Conservation (phyloP, 163 green algal species). For the Scenedesmus sp. region DNA sequence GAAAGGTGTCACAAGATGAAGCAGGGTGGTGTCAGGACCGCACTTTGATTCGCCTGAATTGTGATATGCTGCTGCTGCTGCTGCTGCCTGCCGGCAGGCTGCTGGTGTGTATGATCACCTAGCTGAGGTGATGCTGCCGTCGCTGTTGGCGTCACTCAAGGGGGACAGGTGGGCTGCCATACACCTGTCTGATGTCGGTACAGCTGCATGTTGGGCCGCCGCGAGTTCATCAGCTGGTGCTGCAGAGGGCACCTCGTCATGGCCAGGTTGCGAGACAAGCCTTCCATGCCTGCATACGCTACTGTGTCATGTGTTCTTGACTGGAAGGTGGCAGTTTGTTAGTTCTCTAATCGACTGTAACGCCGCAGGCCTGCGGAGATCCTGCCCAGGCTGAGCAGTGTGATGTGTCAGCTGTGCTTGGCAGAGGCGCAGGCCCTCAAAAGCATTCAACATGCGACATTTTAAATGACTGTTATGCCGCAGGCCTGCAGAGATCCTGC, state of each 20-base stretch:
- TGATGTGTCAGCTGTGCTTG: slow-evolving; percentile 12
- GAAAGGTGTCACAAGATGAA: too few species aligned
- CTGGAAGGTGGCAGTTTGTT: too few species aligned
- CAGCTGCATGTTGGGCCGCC: background rate
- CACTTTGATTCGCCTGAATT: too few species aligned
- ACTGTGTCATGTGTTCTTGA: too few species aligned
- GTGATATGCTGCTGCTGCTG: background rate
- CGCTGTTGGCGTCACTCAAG: slow-evolving; percentile 6
- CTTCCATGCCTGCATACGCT: background rate
- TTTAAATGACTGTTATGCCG: background rate
- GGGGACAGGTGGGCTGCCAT: slow-evolving; percentile 32
- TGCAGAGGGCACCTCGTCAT: too few species aligned
- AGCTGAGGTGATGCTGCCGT: slow-evolving; percentile 34
- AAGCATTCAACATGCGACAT: background rate
- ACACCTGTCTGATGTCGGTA: background rate
- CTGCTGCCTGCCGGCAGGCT: slow-evolving; percentile 25
- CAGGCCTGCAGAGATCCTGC: slow-evolving; percentile 31
- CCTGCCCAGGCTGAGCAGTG: background rate
- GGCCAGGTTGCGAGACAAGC: too few species aligned
- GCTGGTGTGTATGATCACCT: slow-evolving; percentile 47
- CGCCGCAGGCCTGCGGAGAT: slow-evolving; percentile 28
- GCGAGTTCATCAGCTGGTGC: too few species aligned
- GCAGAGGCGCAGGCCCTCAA: slow-evolving; percentile 34
- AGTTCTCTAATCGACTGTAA: too few species aligned
- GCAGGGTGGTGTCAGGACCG: too few species aligned